Percentiles rank a stretch among this genome's conserved stretches.
These are phyloP conservation scores for Nakazawaea ambrosiae DNA, from an alignment of 805 yeast genomes.

Conservation along the genomic window DNA sequence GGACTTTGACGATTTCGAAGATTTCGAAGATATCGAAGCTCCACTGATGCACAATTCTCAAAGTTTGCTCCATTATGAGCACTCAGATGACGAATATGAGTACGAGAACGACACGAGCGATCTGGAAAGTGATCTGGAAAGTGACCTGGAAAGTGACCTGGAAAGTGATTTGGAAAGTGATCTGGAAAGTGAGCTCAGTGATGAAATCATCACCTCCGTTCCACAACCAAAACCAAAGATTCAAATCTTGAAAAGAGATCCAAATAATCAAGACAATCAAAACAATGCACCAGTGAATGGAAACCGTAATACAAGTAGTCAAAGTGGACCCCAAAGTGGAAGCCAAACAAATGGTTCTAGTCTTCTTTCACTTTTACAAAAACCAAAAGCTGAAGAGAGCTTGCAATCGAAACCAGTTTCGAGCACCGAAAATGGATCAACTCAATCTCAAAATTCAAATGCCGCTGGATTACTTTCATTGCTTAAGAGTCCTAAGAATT, in stretches of 20 bases:
- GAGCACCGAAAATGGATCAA: no score
- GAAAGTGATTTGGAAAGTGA: not conserved
- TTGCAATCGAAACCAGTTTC: not conserved
- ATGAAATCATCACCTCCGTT: not conserved
- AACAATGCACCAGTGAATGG: no score
- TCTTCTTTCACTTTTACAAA: not conserved
- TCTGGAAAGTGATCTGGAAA: not conserved
- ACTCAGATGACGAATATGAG: slow-evolving; percentile 8
- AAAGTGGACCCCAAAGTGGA: no score
- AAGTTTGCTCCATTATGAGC: slow-evolving; percentile 1
- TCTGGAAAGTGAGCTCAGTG: not conserved
- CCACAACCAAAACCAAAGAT: slow-evolving; percentile 1
- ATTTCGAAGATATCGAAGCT: slow-evolving; percentile 3
- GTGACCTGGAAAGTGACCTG: not conserved
- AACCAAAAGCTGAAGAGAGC: not conserved
- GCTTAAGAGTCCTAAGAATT: not conserved
- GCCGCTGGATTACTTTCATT: not conserved
- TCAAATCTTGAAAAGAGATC: slow-evolving; percentile 7
- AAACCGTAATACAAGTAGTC: no score
- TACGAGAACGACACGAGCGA: not conserved
- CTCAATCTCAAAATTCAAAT: no score
- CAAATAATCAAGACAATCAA: no score
- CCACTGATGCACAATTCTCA: no score
- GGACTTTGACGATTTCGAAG: slow-evolving; percentile 9
- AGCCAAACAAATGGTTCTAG: no score